Evolutionary conservation across 345 rosid genomes (phyloP), one percentile per base, ranked within the genome.

Genomic region (Rubroshorea leprosula): DNA sequence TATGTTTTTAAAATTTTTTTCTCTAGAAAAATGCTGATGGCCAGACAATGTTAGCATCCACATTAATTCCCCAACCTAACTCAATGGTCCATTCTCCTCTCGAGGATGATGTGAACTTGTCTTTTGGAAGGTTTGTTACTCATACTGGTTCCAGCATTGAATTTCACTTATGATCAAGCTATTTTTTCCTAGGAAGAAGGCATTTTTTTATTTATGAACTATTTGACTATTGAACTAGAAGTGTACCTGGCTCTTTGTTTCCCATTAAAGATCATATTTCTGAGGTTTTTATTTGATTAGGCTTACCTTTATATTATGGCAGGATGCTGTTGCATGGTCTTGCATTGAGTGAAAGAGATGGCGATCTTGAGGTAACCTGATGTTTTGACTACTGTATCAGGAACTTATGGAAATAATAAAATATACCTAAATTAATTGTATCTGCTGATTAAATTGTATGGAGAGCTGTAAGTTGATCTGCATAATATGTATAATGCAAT

Each of bases 271-370:
- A 8, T 3, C 9, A 3, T 35, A 13, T 13, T 35, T 35, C 12
- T 35, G 12, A 35, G 41, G 3, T 6, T 2, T 1, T 35, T 35
- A 35, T 1, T 35, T 35, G 5, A 35, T 22, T 38, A 8, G 51
- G 49, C 31, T 50, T 50, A 20, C 18, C 56, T 23, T 57, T 74
- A n/a, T n/a, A n/a, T n/a, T n/a, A 22, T 78, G 60, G 61, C 89
- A 94, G 99, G 78, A 85, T 90, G 96, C 69, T 94, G 56, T 69
- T 94, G 68, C 87, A 71, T 50, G 97, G 95, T 68, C 92, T 93
- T 64, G 83, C 92, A 46, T 58, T 84, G 75, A 76, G 90, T 61
- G 97, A 94, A 80, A 78, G 80, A 59, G 87, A 83, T 64, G 94
- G 95, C 41, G 90, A 90, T 74, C 92, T 94, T 52, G 99, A 94